Evolutionary conservation across 2,329 filamentous ascomycete species (phyloP), one percentile per base, ranked within the genome.

Genomic region (Aciculosporium take): DNA sequence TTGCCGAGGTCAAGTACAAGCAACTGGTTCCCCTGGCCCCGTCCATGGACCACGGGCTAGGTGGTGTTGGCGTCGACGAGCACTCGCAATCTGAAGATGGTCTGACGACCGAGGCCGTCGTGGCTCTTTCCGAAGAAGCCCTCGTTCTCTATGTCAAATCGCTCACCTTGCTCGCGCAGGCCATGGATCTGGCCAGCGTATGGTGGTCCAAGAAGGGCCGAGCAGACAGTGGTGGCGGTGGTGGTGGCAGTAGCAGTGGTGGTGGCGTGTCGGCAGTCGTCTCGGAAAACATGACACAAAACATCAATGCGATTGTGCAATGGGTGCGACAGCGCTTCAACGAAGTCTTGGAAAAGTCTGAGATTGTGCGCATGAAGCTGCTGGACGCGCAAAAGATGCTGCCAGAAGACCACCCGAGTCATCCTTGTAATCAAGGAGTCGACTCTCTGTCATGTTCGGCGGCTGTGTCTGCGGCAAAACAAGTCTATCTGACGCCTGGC

Each of bases 1-100:
- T 98, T 61, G 91, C 91, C 5, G 89, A 98, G 63, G 89, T 98
- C 56, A 98, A 98, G 62, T 95, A 93, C 63, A 91, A 93, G 61
- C 91, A 98, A 60, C 72, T 98, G n/a, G 76, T 95, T 38, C 91
- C 91, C 3, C 66, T 91, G 34, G 79, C 85, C 1, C 91, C 89
- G 1, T 89, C 84, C 0, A 74, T 73, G 49, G 78, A 84, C 37
- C 77, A 82, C 49, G 78, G 76, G 5, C 69, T 86, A 4, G 79
- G 81, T 6, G 77, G 79, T 12, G 60, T 72, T n/a, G 63, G 65
- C 4, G 56, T 65, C 7, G 76, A 81, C 4, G 68, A 71, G 53
- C 55, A 69, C 48, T 59, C 63, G 9, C 56, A 61, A 10, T 73
- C 77, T 9, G 82, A 87, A 13, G 83, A 84, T 30, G 83, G 82